These are phyloP conservation scores for Trichoderma hamatum DNA, from an alignment of 2,329 filamentous ascomycete genomes.

Conservation along the genomic window DNA sequence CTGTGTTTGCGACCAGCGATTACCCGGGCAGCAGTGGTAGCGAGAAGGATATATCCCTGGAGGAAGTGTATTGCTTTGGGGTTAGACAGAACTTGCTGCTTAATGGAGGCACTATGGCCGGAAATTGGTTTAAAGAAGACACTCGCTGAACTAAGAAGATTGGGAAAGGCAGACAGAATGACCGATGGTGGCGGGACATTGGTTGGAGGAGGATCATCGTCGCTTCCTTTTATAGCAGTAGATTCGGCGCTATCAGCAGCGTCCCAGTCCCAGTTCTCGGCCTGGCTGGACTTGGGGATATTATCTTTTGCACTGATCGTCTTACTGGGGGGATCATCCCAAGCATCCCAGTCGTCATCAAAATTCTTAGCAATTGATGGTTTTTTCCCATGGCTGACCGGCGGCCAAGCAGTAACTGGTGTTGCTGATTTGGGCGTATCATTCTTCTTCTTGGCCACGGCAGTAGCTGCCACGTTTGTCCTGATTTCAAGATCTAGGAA, in stretches of 20 bases:
- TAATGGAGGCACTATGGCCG: slow-evolving; percentile 58
- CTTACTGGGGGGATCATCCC: slow-evolving; percentile 48
- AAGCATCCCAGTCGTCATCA: slow-evolving; percentile 56
- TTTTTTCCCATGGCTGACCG: not conserved
- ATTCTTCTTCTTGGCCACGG: slow-evolving; percentile 38
- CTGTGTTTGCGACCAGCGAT: slow-evolving; percentile 82
- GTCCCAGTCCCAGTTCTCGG: slow-evolving; percentile 56
- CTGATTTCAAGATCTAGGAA: slow-evolving; percentile 54
- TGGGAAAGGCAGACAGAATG: slow-evolving; percentile 74
- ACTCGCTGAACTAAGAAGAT: slow-evolving; percentile 68
- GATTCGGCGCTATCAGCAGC: slow-evolving; percentile 42
- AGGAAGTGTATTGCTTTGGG: slow-evolving; percentile 66
- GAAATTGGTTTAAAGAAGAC: slow-evolving; percentile 68
- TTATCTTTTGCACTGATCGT: slow-evolving; percentile 30
- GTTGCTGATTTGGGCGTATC: slow-evolving; percentile 30
- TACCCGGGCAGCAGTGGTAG: slow-evolving; percentile 73
- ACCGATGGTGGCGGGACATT: slow-evolving; percentile 90
- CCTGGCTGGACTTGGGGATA: slow-evolving; percentile 28
- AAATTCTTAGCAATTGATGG: slow-evolving; percentile 37
- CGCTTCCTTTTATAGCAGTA: slow-evolving; percentile 31
- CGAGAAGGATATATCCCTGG: slow-evolving; percentile 63
- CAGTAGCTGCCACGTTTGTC: slow-evolving; percentile 46
- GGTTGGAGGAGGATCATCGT: slow-evolving; percentile 64
- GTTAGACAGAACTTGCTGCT: slow-evolving; percentile 66
- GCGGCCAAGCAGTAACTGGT: slow-evolving; percentile 52